Evolutionary conservation across 2,329 filamentous ascomycete genomes (phyloP).

Genomic region (Microsporum audouinii): DNA sequence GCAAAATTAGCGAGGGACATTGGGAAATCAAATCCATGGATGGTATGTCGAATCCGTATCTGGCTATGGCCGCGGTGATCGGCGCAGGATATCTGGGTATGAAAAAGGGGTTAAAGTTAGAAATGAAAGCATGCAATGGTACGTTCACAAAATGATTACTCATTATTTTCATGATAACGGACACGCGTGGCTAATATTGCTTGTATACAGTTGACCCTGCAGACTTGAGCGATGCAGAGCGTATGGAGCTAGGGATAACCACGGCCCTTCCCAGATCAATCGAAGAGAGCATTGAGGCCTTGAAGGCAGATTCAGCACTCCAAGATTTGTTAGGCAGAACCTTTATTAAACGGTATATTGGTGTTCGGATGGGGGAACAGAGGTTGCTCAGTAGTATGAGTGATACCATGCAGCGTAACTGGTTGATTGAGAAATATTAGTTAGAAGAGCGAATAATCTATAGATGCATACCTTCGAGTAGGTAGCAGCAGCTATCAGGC

Average conservation of each 20-base stretch:
- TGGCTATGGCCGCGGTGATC: conserved; percentile 17
- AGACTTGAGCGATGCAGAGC: conserved; percentile 21
- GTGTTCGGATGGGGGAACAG: conserved; percentile 27
- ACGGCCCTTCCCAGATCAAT: conserved; percentile 27
- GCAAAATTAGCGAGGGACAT: conserved; percentile 15
- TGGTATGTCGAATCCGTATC: conserved; percentile 22
- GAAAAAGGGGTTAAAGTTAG: not conserved
- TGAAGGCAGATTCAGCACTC: conserved; percentile 23
- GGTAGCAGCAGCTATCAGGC: not conserved
- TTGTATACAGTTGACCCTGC: conserved; percentile 24
- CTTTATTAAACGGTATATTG: conserved; percentile 19
- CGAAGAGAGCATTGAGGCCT: conserved; percentile 24
- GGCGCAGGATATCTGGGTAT: conserved; percentile 16
- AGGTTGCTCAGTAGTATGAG: conserved; percentile 23
- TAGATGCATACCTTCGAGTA: not conserved
- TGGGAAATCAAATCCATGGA: conserved; percentile 22
- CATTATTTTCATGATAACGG: not conserved
- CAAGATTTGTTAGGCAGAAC: conserved; percentile 21
- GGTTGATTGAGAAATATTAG: conserved; percentile 32
- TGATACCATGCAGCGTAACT: conserved; percentile 23
- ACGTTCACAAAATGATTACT: not conserved
- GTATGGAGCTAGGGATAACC: conserved; percentile 28
- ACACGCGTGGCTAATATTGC: conserved; percentile 5
- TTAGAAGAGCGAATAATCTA: not conserved
- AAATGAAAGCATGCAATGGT: conserved; percentile 5